Base-by-base conservation (phyloP, 1,284 basidiomycete species). In the Violaceomyces palustris region DNA sequence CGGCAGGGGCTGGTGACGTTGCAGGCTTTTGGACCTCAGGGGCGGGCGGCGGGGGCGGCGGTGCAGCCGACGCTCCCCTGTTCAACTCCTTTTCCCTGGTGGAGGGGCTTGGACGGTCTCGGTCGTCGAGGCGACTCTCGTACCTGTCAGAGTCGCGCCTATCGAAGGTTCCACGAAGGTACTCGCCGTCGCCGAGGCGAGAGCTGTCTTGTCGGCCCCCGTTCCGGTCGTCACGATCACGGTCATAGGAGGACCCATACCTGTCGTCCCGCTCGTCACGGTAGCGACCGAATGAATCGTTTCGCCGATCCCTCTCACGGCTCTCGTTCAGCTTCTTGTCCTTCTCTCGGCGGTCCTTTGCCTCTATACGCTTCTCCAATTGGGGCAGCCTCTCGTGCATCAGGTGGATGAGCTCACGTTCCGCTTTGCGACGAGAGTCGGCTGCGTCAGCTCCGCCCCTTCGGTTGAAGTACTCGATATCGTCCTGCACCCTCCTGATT, bases 371-470 rank as follows among this genome's bases (percentile, higher is more conserved):
- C 66, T 84, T 80, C 75, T 97, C 91, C 11, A 98, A 80, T 56
- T 88, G 87, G 0, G 93, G 94, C 3, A 99, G 79, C 43, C 86
- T 82, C 72, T 94, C 90, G 66, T 97, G 90, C 82, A 88, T 83
- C 37, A 99, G 78, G 44, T 80, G 79, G 58, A 96, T 75, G 29
- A 97, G 78, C 64, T 97, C 89, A 29, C 94, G 80, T 75, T 98
- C 94, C 18, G 94, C 79, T 66, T 84, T 82, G 25, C 94, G 79
- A 40, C 86, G 80, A 49, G 93, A 88, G 73, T 88, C 89, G 8
- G 81, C 79, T 5, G 78, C 74, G 8, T 83, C 82, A 45, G 83
- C 80, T 1, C 90, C 82, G 0, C 89, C 87, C 15, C 85, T 82
- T n/a, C 74, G 65, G 15, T 85, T 83, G 44, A 86, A 83, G 67